Evolutionary conservation across 148 eudicot species (phyloP), one percentile per base, ranked within the genome.

Genomic region (Cornus suecica): DNA sequence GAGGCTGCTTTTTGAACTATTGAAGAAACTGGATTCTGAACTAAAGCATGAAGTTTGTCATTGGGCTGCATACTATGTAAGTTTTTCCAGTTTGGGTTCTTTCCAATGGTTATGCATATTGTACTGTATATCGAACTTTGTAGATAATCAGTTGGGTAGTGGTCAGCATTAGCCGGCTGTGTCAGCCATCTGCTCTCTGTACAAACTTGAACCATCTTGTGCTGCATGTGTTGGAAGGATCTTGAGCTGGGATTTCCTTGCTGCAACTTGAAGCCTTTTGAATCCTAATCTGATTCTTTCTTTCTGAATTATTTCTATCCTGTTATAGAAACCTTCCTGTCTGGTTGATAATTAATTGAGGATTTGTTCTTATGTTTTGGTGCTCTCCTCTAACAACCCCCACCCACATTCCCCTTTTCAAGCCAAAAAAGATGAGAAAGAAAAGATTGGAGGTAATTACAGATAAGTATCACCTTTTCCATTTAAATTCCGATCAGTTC

Each of bases 21-120:
- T 94, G 83, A 94, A 89, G 87, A 94, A 94, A 85, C 56, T 92
- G 69, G 99, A 94, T 88, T 88, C 97, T 34, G 99, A 92, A 78
- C 74, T 94, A 66, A 94, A 94, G 81, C 97, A 87, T 85, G 99
- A 94, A 83, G 92, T 94, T 52, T 89, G 92, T 80, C 95, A 92
- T 73, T 94, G 99, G 99, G 99, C 99, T 80, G 97, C 99, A 69
- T 90, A 92, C 82, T 90, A 94, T 88, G 99, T 94, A 86, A 94
- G 97, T 84, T 79, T 18, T 27, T 48, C 20, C 28, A 34, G 14
- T 14, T 52, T 66, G 15, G 22, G 8, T 66, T 25, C 51, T 41
- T 8, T 37, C 42, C 27, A 27, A 48, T 66, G 29, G 0, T 65
- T 25, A 14, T 10, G 28, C 8, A 4, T 75, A 24, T 37, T 37